These are phyloP conservation scores for Striga asiatica DNA, from an alignment of 257 asterid species.

Conservation along the genomic window DNA sequence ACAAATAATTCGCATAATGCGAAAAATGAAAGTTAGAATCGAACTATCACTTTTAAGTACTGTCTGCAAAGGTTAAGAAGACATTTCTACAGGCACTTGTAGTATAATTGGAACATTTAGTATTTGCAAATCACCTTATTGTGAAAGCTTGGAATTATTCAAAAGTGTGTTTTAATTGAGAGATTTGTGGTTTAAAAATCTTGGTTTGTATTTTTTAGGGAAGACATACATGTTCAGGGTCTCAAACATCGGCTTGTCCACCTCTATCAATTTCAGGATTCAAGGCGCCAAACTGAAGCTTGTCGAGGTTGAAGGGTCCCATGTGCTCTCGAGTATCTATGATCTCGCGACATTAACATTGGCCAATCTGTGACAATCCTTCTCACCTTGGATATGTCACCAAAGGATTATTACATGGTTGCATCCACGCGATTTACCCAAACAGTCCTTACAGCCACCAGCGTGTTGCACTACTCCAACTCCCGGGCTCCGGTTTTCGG, in stretches of 20 bases:
- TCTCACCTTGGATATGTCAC: constrained; percentile 44
- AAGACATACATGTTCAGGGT: constrained; percentile 67
- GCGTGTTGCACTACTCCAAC: constrained; percentile 48
- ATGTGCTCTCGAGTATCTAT: constrained; percentile 44
- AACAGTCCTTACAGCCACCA: constrained; percentile 25
- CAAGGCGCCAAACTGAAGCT: constrained; percentile 56
- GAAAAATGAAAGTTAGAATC: too few relatives aligned
- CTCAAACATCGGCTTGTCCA: constrained; percentile 54
- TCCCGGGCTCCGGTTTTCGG: constrained; percentile 41
- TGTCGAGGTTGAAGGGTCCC: constrained; percentile 76
- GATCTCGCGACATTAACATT: constrained; percentile 53
- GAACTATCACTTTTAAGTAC: too few relatives aligned
- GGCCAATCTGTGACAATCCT: constrained; percentile 58
- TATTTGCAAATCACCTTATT: too few relatives aligned
- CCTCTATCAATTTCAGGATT: constrained; percentile 58
- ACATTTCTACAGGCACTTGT: too few relatives aligned
- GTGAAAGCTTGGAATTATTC: too few relatives aligned
- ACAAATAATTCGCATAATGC: too few relatives aligned
- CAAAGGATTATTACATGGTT: constrained; percentile 54
- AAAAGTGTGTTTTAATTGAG: too few relatives aligned
- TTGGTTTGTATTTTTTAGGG: too few relatives aligned
- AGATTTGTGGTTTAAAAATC: too few relatives aligned
- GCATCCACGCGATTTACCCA: constrained; percentile 50
- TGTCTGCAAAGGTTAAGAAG: too few relatives aligned
- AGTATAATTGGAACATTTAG: too few relatives aligned